phyloP scores from a whole-genome alignment of 257 asterid species.

The Nicotiana undulata region DNA sequence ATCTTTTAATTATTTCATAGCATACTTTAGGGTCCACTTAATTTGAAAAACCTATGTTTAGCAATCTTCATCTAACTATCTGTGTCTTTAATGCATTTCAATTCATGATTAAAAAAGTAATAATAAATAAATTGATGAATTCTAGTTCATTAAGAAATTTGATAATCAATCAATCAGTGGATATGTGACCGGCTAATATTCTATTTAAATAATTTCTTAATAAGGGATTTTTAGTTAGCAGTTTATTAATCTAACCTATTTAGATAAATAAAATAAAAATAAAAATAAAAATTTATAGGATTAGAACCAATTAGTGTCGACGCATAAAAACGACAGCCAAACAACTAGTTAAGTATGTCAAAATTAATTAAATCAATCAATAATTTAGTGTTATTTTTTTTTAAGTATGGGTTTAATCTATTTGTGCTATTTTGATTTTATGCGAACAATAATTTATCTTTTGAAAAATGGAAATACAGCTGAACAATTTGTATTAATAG shows the following conservation, averaged over 20 bases:
- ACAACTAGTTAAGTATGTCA: too few relatives aligned
- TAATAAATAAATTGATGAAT: too few relatives aligned
- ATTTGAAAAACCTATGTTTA: background rate
- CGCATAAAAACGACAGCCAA: background rate
- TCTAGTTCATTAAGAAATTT: background rate
- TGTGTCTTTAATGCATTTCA: background rate
- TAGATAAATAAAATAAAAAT: background rate
- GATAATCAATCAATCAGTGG: background rate
- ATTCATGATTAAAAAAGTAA: too few relatives aligned
- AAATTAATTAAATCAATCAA: too few relatives aligned
- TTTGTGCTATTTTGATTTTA: too few relatives aligned
- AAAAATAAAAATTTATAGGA: background rate
- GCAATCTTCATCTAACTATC: background rate
- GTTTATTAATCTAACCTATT: background rate
- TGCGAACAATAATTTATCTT: too few relatives aligned
- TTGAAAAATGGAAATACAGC: too few relatives aligned
- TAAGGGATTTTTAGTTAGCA: background rate
- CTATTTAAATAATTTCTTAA: background rate
- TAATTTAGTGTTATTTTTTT: too few relatives aligned
- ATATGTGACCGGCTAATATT: background rate
- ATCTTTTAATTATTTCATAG: background rate
- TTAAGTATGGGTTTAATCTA: too few relatives aligned
- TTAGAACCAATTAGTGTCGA: background rate
- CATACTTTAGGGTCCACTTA: slow-evolving; percentile 1
- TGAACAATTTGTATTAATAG: too few relatives aligned